Conservation (phyloP, 345 rosid species). For the Turnera subulata region DNA sequence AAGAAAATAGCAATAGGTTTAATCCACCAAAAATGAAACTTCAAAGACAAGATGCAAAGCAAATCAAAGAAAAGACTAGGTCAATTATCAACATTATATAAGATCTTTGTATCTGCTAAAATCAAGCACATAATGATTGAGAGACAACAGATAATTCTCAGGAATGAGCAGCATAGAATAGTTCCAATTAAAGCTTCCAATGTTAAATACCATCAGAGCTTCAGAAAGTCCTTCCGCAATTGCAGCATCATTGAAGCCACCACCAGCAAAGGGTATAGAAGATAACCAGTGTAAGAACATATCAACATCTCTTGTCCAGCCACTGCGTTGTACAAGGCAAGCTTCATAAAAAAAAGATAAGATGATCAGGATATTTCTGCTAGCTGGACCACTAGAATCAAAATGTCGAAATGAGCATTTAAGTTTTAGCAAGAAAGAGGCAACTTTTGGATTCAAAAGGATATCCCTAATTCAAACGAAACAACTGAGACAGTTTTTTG, state of each 20-base stretch:
- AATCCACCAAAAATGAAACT: neutral
- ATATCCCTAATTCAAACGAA: no score
- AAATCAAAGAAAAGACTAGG: neutral
- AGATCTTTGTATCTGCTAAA: no score
- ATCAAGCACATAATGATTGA: neutral
- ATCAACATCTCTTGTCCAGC: slow-evolving; percentile 90
- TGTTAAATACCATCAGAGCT: slow-evolving; percentile 70
- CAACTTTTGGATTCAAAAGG: no score
- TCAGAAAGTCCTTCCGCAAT: slow-evolving; percentile 98
- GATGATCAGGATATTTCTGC: no score
- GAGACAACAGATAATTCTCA: neutral
- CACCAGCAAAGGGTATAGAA: slow-evolving; percentile 74
- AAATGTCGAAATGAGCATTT: no score
- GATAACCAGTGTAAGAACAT: slow-evolving; percentile 76
- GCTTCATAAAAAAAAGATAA: slow-evolving; percentile 32
- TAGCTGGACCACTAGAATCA: no score
- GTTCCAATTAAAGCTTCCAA: slow-evolving; percentile 1
- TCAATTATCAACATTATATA: no score
- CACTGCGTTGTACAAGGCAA: slow-evolving; percentile 87
- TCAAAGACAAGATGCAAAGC: neutral
- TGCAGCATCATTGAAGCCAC: slow-evolving; percentile 91
- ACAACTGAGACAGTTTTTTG: no score
- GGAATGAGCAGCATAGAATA: neutral
- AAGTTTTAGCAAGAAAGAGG: no score
- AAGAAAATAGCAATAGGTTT: no score